Evolutionary conservation across 495 filamentous ascomycete genomes (phyloP).

Genomic region (Aspergillus cavernicola): DNA sequence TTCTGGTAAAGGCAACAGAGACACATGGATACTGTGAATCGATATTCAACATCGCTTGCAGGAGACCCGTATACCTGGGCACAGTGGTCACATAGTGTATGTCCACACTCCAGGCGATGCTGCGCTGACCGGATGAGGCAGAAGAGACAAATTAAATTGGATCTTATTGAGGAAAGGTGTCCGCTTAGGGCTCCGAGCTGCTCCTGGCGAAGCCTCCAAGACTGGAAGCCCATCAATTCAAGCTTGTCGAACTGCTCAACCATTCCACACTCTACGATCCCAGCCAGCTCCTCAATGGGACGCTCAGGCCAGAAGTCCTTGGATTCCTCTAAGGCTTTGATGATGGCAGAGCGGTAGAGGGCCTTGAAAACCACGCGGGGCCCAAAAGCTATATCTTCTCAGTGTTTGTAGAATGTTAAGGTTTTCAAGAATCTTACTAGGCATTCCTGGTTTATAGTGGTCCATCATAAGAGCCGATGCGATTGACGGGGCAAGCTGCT

Average conservation of each 20-base stretch:
- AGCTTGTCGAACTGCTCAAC: not conserved
- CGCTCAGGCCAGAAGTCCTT: not conserved
- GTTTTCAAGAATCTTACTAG: not conserved
- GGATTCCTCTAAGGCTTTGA: not conserved
- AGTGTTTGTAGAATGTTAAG: not conserved
- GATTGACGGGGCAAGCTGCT: not conserved
- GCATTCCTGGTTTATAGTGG: constrained; percentile 3
- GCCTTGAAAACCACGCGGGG: not conserved
- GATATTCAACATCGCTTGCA: not conserved
- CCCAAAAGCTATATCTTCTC: not conserved
- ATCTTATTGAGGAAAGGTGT: not conserved
- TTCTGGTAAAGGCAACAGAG: not conserved
- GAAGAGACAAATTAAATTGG: not conserved
- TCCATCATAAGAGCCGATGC: constrained; percentile 2
- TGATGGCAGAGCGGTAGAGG: not conserved
- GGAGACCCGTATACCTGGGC: not conserved
- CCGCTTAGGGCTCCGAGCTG: not conserved
- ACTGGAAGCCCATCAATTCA: not conserved
- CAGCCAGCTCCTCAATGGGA: not conserved
- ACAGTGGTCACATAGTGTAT: not conserved
- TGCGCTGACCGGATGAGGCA: constrained; percentile 1
- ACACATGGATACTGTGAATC: constrained; percentile 2
- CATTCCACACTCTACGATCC: not conserved
- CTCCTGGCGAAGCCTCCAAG: not conserved
- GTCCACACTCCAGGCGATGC: not conserved